Evolutionary conservation across 2,329 filamentous ascomycete species (phyloP).

Genomic region (Coniochaeta ligniaria): DNA sequence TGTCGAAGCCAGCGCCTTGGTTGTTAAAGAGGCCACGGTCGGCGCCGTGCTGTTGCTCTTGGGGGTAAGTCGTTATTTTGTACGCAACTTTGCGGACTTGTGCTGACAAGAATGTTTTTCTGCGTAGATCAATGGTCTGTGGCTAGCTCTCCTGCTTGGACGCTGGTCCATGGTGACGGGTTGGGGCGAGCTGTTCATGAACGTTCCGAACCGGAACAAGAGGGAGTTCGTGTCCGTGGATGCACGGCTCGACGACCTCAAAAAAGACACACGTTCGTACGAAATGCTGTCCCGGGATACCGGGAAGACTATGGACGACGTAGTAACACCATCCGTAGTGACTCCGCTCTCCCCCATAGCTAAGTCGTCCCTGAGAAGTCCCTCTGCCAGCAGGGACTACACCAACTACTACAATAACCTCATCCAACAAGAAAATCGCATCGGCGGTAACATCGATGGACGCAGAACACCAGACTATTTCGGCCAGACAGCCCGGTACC

Average conservation of each 20-base stretch:
- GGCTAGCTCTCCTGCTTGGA: slow-evolving; percentile 74
- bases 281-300: slow-evolving; percentile 67
- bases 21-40: slow-evolving; percentile 70
- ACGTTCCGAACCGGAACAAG: slow-evolving; percentile 42
- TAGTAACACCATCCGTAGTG: slow-evolving; percentile 41
- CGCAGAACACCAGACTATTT: slow-evolving; percentile 49
- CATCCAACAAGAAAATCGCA: neutral
- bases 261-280: slow-evolving; percentile 63
- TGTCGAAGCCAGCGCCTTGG: slow-evolving; percentile 48
- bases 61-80: slow-evolving; percentile 45
- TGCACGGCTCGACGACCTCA: slow-evolving; percentile 52
- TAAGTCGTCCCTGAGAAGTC: slow-evolving; percentile 15
- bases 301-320: slow-evolving; percentile 34
- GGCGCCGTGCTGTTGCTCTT: slow-evolving; percentile 77
- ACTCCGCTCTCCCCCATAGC: slow-evolving; percentile 18
- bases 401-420: slow-evolving; percentile 5
- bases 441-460: slow-evolving; percentile 19
- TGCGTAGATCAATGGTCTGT: slow-evolving; percentile 69
- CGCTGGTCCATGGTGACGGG: slow-evolving; percentile 79
- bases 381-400: slow-evolving; percentile 11
- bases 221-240: slow-evolving; percentile 88
- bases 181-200: slow-evolving; percentile 63
- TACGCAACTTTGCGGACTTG: neutral
- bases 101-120: neutral
- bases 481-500: slow-evolving; percentile 45